Conservation (phyloP, 139 green algal genomes). For the Chlamydomonas sp. region DNA sequence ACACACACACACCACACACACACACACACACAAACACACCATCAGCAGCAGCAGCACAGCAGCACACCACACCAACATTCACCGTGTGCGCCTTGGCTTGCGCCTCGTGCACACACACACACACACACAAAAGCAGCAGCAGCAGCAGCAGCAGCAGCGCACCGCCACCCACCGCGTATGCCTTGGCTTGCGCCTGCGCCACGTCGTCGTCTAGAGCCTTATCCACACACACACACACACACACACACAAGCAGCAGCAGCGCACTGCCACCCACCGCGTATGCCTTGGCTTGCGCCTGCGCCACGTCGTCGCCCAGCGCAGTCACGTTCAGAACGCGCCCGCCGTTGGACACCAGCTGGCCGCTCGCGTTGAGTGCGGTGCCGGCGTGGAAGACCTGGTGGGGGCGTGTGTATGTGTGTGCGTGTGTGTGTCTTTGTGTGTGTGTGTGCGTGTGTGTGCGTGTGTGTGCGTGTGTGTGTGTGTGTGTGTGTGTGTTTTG, state of each 20-base stretch:
- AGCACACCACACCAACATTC: no score
- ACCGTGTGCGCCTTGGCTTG: no score
- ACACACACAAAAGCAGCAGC: no score
- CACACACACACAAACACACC: no score
- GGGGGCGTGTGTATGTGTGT: no score
- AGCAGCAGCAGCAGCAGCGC: no score
- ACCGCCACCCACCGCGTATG: conserved; percentile 44
- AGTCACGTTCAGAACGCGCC: conserved; percentile 78
- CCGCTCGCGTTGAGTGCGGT: conserved; percentile 45
- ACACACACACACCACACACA: conserved; percentile 79
- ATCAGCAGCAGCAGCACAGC: no score
- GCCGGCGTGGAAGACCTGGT: conserved; percentile 82
- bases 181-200: conserved; percentile 58
- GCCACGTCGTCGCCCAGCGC: conserved; percentile 53
- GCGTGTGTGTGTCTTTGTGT: no score
- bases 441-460: conserved; percentile 1
- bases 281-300: conserved; percentile 70
- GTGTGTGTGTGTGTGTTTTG: no score
- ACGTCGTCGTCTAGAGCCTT: conserved; percentile 23
- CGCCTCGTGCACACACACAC: no score
- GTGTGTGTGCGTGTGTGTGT: not conserved
- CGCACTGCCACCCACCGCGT: no score
- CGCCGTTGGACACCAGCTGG: conserved; percentile 55
- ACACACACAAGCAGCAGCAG: no score
- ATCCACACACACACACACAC: conserved; percentile 13